Evolutionary conservation across 305 asterid species (phyloP).

Genomic region (Fraxinus velutina): DNA sequence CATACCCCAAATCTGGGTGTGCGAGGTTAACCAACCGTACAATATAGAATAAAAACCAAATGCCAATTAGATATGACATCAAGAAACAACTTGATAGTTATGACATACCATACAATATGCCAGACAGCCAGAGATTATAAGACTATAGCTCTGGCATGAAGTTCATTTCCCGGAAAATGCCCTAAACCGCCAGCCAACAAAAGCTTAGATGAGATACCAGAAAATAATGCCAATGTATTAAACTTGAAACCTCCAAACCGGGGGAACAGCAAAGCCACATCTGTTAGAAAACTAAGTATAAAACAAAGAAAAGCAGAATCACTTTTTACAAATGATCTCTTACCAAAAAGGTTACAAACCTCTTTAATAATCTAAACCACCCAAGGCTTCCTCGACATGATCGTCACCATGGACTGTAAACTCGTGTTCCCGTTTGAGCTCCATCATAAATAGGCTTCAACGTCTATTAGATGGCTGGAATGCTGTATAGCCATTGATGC

Average conservation of each 20-base stretch:
- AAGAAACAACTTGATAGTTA: neutral
- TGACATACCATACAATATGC: neutral
- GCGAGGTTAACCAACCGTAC: neutral
- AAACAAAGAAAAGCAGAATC: conserved; percentile 13
- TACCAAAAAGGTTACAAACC: neutral
- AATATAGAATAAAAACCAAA: neutral
- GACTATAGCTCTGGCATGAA: neutral
- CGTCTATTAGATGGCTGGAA: conserved; percentile 65
- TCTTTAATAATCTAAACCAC: neutral
- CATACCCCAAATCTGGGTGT: neutral
- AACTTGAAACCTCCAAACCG: conserved; percentile 14
- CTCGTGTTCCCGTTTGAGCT: neutral
- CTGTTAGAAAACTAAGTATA: neutral
- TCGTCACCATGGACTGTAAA: neutral
- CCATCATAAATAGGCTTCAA: conserved; percentile 16
- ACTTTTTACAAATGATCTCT: conserved; percentile 16
- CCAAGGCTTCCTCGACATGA: neutral
- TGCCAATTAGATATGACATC: neutral
- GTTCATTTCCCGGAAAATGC: neutral
- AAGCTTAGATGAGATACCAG: neutral
- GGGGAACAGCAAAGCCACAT: neutral
- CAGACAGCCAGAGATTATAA: neutral
- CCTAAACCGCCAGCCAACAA: neutral
- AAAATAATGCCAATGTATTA: neutral
- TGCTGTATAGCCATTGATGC: conserved; percentile 56